Conservation (phyloP, 371 early-diverging fungal species). For the Apophysomyces trapeziformis region DNA sequence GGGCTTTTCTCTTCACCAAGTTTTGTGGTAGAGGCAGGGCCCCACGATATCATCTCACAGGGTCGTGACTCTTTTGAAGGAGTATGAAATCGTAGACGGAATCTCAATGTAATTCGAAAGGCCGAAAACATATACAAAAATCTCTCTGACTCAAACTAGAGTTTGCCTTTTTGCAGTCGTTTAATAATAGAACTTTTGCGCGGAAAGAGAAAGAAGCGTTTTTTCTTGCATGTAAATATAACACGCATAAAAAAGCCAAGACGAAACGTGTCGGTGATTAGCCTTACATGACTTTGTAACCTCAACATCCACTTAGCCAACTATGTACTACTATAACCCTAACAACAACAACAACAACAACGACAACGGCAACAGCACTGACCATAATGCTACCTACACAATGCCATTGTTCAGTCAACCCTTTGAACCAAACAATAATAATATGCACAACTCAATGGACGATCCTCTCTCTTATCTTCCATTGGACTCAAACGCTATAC, state of each 20-base stretch:
- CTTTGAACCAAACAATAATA: neutral
- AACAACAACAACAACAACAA: slow-evolving; percentile 16
- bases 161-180: neutral
- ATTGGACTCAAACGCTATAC: neutral
- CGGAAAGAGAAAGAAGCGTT: neutral
- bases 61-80: too few species aligned
- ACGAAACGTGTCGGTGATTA: slow-evolving; percentile 10
- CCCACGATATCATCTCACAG: too few species aligned
- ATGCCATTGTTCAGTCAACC: slow-evolving; percentile 4
- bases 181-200: neutral
- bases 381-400: neutral
- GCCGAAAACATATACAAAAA: slow-evolving; percentile 9
- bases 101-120: neutral
- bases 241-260: slow-evolving; percentile 9
- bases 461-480: slow-evolving; percentile 4
- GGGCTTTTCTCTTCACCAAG: too few species aligned
- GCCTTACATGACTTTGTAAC: slow-evolving; percentile 5
- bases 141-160: neutral
- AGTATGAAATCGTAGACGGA: neutral
- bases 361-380: neutral
- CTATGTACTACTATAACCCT: slow-evolving; percentile 8
- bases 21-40: too few species aligned
- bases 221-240: slow-evolving; percentile 10
- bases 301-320: slow-evolving; percentile 2
- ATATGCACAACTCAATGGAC: slow-evolving; percentile 1